Evolutionary conservation across 139 green algal genomes (phyloP).

Genomic region (Diplosphaera chodatii): DNA sequence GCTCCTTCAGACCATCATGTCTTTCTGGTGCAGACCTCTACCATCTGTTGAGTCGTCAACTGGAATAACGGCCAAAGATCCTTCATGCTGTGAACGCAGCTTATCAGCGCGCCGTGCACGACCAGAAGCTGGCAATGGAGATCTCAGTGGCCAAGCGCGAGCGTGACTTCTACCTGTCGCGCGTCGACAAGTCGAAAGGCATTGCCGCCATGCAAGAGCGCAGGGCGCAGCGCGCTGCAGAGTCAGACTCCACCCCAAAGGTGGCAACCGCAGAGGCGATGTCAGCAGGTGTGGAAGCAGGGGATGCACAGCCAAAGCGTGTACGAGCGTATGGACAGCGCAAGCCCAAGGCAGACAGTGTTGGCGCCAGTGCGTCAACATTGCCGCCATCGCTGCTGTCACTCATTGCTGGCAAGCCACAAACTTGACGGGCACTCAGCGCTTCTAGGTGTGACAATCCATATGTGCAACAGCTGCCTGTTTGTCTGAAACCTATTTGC

Average conservation of each 20-base stretch:
- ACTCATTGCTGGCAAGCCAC: constrained; percentile 38
- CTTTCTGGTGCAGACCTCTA: too few relatives aligned
- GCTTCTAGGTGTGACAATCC: not conserved
- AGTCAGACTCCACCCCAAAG: not conserved
- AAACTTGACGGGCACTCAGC: not conserved
- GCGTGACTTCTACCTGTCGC: constrained; percentile 88
- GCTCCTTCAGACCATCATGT: too few relatives aligned
- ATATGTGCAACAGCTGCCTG: too few relatives aligned
- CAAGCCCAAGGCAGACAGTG: constrained; percentile 45
- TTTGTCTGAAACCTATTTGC: too few relatives aligned
- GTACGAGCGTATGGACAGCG: constrained; percentile 51
- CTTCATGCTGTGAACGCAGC: constrained; percentile 23
- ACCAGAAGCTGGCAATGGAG: constrained; percentile 85
- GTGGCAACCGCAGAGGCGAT: not conserved
- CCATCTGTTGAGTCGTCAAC: too few relatives aligned
- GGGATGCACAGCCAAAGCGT: not conserved
- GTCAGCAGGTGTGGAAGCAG: not conserved
- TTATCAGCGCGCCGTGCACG: constrained; percentile 63
- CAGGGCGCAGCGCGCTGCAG: constrained; percentile 15
- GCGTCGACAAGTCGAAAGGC: constrained; percentile 49
- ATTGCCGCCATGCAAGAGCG: constrained; percentile 42
- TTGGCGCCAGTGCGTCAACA: constrained; percentile 17
- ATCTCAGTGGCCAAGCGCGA: constrained; percentile 81
- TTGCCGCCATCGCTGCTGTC: constrained; percentile 45
- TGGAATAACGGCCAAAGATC: too few relatives aligned